phyloP scores from a whole-genome alignment of 345 rosid genomes.

The Barbarea vulgaris region DNA sequence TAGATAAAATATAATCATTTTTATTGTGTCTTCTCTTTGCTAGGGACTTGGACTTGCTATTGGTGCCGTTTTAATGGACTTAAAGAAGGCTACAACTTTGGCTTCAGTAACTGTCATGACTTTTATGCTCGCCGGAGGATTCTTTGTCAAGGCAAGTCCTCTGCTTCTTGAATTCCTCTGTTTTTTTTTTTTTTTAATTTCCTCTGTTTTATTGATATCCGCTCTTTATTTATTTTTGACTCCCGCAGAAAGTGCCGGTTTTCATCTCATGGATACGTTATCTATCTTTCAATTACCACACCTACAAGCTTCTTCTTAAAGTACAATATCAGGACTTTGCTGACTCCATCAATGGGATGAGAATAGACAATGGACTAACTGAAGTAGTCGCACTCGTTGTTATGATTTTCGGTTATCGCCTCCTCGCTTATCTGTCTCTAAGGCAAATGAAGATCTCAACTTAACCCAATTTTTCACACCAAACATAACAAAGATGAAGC shows the following conservation, averaged over 20 bases:
- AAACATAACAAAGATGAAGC: slow-evolving; percentile 30
- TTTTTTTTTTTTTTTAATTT: slow-evolving; percentile 11
- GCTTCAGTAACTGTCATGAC: slow-evolving; percentile 99
- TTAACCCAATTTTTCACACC: slow-evolving; percentile 26
- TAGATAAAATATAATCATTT: neutral
- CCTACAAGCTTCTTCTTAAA: slow-evolving; percentile 89
- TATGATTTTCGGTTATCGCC: slow-evolving; percentile 91
- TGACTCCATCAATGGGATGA: slow-evolving; percentile 53
- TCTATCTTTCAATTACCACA: slow-evolving; percentile 94
- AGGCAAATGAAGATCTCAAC: slow-evolving; percentile 62
- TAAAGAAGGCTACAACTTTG: slow-evolving; percentile 89
- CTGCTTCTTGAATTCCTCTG: slow-evolving; percentile 8
- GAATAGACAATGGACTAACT: slow-evolving; percentile 57
- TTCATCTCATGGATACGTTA: slow-evolving; percentile 92
- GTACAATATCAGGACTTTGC: slow-evolving; percentile 65
- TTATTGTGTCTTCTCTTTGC: slow-evolving; percentile 8
- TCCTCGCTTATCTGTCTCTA: slow-evolving; percentile 83
- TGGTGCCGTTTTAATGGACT: slow-evolving; percentile 90
- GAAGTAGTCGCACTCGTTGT: slow-evolving; percentile 79
- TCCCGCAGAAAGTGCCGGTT: slow-evolving; percentile 76
- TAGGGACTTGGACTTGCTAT: slow-evolving; percentile 99
- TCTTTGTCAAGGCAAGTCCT: slow-evolving; percentile 69
- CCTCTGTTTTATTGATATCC: neutral
- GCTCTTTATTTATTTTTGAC: neutral
- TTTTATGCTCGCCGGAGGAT: slow-evolving; percentile 96